Conservation (phyloP, 345 rosid species). For the Eucalyptus cladocalyx region DNA sequence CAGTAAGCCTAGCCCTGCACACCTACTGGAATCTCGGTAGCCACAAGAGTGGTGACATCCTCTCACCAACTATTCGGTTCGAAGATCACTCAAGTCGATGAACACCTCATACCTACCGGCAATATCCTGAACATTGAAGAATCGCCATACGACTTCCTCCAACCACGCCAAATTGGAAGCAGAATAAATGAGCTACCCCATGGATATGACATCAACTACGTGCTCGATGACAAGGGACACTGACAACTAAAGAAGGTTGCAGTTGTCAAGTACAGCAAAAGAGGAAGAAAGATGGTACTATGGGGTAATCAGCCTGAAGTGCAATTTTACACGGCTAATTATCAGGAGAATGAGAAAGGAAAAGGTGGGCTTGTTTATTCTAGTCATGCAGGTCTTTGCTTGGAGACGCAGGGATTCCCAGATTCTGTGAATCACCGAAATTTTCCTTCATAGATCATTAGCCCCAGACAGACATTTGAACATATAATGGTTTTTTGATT, state of each 20-base stretch:
- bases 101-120: slow-evolving; percentile 71
- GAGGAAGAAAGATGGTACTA: slow-evolving; percentile 66
- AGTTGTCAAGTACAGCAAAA: slow-evolving; percentile 31
- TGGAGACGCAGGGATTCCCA: slow-evolving; percentile 82
- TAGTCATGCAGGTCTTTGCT: slow-evolving; percentile 38
- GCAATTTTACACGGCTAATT: slow-evolving; percentile 60
- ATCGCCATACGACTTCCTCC: slow-evolving; percentile 53
- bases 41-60: slow-evolving; percentile 50
- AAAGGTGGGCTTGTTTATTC: slow-evolving; percentile 35
- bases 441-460: slow-evolving; percentile 61
- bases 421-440: slow-evolving; percentile 60
- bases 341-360: slow-evolving; percentile 26
- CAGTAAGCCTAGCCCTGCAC: slow-evolving; percentile 64
- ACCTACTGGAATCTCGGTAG: slow-evolving; percentile 75
- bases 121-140: slow-evolving; percentile 18
- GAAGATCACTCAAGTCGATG: slow-evolving; percentile 47
- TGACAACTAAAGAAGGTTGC: slow-evolving; percentile 34
- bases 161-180: slow-evolving; percentile 27
- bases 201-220: slow-evolving; percentile 78
- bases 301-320: slow-evolving; percentile 53
- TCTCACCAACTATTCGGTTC: slow-evolving; percentile 36
- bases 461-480: slow-evolving; percentile 36
- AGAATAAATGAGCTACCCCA: slow-evolving; percentile 23
- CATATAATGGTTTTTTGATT: slow-evolving; percentile 63
- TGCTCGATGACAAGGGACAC: slow-evolving; percentile 10